Evolutionary conservation across 768 basidiomycete genomes (phyloP), one percentile per base, ranked within the genome.

Genomic region (Arthromyces matolae): DNA sequence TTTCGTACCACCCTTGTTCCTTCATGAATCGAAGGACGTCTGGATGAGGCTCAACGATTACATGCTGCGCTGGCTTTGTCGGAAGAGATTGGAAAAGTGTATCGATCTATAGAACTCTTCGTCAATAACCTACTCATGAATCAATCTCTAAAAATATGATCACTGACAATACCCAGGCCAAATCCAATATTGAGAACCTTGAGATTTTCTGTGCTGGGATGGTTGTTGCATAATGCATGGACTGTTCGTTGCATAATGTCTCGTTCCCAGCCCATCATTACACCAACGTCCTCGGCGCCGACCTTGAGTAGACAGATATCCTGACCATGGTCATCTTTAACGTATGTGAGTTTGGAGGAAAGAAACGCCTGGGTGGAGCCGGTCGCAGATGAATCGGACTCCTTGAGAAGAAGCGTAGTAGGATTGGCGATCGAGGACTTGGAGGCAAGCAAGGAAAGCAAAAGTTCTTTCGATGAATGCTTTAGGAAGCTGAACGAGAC

Each of bases 201-300:
- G 24, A 93, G 69, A 5, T 77, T 71, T 23, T 65, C 55, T 0
- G 65, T 61, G 36, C 75, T 73, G 29, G 73, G 71, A 56, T 86
- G 80, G 44, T 64, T 72, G 12, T 60, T 58, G 51, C 81, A 84
- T 53, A 97, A 71, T 43, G 69, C 65, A 45, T 74, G 63, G 16
- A 91, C 93, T 4, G 93, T 95, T 58, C 81, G 76, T 49, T 72
- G 64, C 96, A 98, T 98, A 59, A 98, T 90, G 7, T 69, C 76
- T 36, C 70, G 68, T 65, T 99, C 96, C 96, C 96, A 99, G 1
- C 93, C 92, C 96, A 99, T 99, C 96, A 99, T 99, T 5, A 99
- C 95, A 10, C 93, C 92, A n/a, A 94, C 79, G 50, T 93, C 86
- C 54, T 86, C 84, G 23, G 81, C 81, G 12, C 72, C 77, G 2